phyloP scores from a whole-genome alignment of 306 rosid species.

The Rosa rugosa region DNA sequence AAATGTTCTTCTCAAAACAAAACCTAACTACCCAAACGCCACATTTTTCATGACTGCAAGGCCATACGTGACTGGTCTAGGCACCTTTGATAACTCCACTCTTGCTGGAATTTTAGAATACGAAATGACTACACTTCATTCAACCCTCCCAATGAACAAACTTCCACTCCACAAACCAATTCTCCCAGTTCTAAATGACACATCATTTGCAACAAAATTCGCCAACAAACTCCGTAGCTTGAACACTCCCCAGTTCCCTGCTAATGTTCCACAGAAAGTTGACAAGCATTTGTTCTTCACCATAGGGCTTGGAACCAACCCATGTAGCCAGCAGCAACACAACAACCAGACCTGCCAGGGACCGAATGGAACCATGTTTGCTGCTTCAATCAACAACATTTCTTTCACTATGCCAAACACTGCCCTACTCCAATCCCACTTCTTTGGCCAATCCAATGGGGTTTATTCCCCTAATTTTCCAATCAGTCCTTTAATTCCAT shows the following conservation, averaged over 20 bases:
- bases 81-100: conserved; percentile 70
- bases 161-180: conserved; percentile 45
- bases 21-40: conserved; percentile 51
- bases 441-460: conserved; percentile 41
- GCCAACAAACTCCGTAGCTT: conserved; percentile 46
- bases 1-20: conserved; percentile 58
- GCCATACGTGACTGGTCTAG: conserved; percentile 6
- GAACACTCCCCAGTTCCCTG: conserved; percentile 48
- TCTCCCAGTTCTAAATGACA: conserved; percentile 63
- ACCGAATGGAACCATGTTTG: conserved; percentile 65
- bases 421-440: conserved; percentile 62
- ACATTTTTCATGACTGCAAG: conserved; percentile 61
- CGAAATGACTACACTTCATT: conserved; percentile 21
- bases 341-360: conserved; percentile 56
- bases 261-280: conserved; percentile 60
- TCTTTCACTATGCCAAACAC: conserved; percentile 52
- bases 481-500: conserved; percentile 33
- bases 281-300: conserved; percentile 63
- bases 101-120: conserved; percentile 61
- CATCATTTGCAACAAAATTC: conserved; percentile 51
- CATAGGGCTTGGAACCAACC: conserved; percentile 58
- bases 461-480: conserved; percentile 49
- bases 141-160: conserved; percentile 25
- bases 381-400: conserved; percentile 67
- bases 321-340: conserved; percentile 26